Percentiles rank a stretch among this genome's conserved stretches.
phyloP scores from a whole-genome alignment of 2,329 filamentous ascomycete species.

The Colletotrichum eremochloae region DNA sequence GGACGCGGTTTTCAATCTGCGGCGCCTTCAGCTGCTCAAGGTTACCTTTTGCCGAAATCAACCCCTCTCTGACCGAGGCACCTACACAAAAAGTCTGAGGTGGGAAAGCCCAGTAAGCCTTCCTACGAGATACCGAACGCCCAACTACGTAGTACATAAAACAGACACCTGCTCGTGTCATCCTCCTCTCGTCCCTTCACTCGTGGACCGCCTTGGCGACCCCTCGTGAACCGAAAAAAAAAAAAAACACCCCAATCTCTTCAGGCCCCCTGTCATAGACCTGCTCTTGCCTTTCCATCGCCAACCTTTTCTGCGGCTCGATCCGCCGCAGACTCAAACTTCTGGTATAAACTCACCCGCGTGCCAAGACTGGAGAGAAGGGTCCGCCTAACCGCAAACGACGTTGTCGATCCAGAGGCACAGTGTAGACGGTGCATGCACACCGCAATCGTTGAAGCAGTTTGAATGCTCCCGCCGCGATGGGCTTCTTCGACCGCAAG shows the following conservation, averaged over 20 bases:
- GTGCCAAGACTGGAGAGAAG: neutral
- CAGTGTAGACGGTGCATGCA: neutral
- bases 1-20: slow-evolving; percentile 1
- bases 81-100: neutral
- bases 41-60: neutral
- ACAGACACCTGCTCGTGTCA: slow-evolving; percentile 6
- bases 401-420: too few relatives aligned
- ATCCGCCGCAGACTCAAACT: neutral
- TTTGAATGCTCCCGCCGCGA: slow-evolving; percentile 35
- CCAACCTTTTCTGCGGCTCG: neutral
- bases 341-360: neutral
- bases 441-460: too few relatives aligned
- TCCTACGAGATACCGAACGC: neutral
- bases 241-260: too few relatives aligned
- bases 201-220: slow-evolving; percentile 12
- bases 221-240: neutral
- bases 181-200: neutral
- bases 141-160: neutral
- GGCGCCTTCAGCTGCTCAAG: slow-evolving; percentile 18
- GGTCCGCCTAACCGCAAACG: neutral
- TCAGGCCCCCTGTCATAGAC: neutral
- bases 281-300: neutral
- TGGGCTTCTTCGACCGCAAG: slow-evolving; percentile 50
- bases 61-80: neutral
- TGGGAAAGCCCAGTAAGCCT: neutral